These are phyloP conservation scores for Candida methanosorbosa DNA, from an alignment of 805 yeast genomes.

Conservation along the genomic window DNA sequence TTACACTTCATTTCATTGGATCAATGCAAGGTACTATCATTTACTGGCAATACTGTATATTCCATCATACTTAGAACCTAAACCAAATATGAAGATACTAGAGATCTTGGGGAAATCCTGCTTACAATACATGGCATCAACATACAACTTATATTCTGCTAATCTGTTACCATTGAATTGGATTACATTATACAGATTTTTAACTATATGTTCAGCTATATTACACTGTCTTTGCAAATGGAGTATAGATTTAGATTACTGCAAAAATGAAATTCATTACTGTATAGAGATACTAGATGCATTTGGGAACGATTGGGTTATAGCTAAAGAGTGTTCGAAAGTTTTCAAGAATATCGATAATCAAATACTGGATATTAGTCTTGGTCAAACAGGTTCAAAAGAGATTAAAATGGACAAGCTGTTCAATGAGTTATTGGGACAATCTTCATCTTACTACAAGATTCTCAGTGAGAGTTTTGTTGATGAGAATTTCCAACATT, in stretches of 20 bases:
- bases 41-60: conserved; percentile 36
- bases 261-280: conserved; percentile 36
- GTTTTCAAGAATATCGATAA: conserved; percentile 35
- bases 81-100: conserved; percentile 30
- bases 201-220: conserved; percentile 38
- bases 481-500: no score
- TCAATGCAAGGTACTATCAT: conserved; percentile 35
- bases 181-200: conserved; percentile 38
- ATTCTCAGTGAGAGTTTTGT: no score
- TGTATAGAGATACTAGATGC: conserved; percentile 37
- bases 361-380: conserved; percentile 34
- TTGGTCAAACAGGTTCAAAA: conserved; percentile 26
- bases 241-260: conserved; percentile 36
- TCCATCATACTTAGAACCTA: conserved; percentile 40
- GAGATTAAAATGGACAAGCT: conserved; percentile 26
- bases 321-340: conserved; percentile 34
- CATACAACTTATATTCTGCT: conserved; percentile 35
- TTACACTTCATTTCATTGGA: conserved; percentile 16
- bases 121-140: conserved; percentile 34
- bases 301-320: conserved; percentile 38
- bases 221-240: conserved; percentile 38
- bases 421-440: conserved; percentile 31
- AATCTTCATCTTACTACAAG: no score
- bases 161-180: conserved; percentile 39
- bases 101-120: conserved; percentile 37